A percentile compares a stretch with the other conserved stretches of the same genome.
These are phyloP conservation scores for Leishmania arabica DNA, from an alignment of 208 protist species.

Conservation along the genomic window DNA sequence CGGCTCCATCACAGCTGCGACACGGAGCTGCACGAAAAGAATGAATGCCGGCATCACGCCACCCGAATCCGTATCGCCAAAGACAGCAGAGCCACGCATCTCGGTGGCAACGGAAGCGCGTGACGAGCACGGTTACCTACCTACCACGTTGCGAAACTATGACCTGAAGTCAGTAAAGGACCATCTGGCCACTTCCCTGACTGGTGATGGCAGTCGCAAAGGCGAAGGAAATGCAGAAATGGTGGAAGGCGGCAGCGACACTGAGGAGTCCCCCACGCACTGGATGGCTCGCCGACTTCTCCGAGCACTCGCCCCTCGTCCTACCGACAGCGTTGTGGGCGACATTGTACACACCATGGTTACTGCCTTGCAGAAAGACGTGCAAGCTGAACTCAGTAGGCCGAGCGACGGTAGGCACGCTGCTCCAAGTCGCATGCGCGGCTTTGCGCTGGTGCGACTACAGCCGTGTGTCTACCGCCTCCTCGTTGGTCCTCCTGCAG, in stretches of 20 bases:
- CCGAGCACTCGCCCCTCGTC: slow-evolving; percentile 67
- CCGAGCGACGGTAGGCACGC: not conserved
- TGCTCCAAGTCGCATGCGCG: slow-evolving; percentile 11
- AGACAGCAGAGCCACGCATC: not conserved
- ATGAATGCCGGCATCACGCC: not conserved
- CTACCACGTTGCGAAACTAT: not conserved
- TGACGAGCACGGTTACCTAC: not conserved
- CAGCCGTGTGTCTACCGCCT: slow-evolving; percentile 50
- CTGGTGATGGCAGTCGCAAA: not conserved
- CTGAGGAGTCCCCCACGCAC: slow-evolving; percentile 1
- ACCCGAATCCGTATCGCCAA: not conserved
- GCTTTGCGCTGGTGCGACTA: slow-evolving; percentile 36
- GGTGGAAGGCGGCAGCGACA: not conserved
- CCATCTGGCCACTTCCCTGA: not conserved
- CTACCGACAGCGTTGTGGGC: slow-evolving; percentile 46
- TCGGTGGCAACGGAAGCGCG: not conserved
- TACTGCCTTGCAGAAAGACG: slow-evolving; percentile 34
- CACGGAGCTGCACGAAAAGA: slow-evolving; percentile 9
- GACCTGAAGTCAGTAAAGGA: not conserved
- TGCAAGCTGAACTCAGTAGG: slow-evolving; percentile 23
- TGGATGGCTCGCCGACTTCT: slow-evolving; percentile 37
- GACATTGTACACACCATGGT: slow-evolving; percentile 84
- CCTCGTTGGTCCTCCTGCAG: slow-evolving; percentile 17
- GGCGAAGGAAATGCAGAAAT: not conserved
- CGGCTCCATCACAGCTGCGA: slow-evolving; percentile 2